These are phyloP conservation scores for Pyrenochaeta sp. DNA, from an alignment of 2,329 filamentous ascomycete species.

Conservation along the genomic window DNA sequence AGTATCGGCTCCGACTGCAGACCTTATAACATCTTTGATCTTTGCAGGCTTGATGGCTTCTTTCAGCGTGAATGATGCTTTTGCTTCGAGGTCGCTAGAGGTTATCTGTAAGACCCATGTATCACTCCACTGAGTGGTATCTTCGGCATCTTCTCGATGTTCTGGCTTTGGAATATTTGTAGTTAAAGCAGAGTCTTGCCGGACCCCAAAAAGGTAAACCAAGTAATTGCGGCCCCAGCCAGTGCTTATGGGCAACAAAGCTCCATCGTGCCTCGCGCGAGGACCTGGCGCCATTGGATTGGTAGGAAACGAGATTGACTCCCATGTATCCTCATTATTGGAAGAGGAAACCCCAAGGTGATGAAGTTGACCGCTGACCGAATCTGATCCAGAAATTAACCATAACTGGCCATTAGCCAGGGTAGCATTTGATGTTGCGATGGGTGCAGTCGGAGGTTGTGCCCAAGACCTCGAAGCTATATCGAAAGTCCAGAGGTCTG, in stretches of 20 bases:
- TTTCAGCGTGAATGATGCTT: conserved; percentile 30
- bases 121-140: conserved; percentile 49
- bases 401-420: conserved; percentile 50
- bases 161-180: conserved; percentile 1
- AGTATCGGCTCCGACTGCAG: conserved; percentile 51
- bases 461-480: conserved; percentile 30
- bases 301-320: conserved; percentile 52
- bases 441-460: conserved; percentile 35
- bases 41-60: conserved; percentile 52
- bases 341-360: conserved; percentile 31
- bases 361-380: conserved; percentile 40
- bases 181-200: conserved; percentile 7
- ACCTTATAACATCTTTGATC: conserved; percentile 55
- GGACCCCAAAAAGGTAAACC: conserved; percentile 53
- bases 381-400: conserved; percentile 48
- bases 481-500: conserved; percentile 39
- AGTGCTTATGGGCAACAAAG: conserved; percentile 52
- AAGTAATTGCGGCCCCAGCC: conserved; percentile 57
- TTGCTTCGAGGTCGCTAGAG: conserved; percentile 42
- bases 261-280: conserved; percentile 48
- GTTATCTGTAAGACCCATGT: conserved; percentile 57
- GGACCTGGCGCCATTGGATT: conserved; percentile 56
- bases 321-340: conserved; percentile 43
- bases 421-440: conserved; percentile 45
- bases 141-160: conserved; percentile 14